Percentiles rank a stretch among this genome's conserved stretches.
phyloP scores from a whole-genome alignment of 257 asterid genomes.

The Galeopsis tetrahit region DNA sequence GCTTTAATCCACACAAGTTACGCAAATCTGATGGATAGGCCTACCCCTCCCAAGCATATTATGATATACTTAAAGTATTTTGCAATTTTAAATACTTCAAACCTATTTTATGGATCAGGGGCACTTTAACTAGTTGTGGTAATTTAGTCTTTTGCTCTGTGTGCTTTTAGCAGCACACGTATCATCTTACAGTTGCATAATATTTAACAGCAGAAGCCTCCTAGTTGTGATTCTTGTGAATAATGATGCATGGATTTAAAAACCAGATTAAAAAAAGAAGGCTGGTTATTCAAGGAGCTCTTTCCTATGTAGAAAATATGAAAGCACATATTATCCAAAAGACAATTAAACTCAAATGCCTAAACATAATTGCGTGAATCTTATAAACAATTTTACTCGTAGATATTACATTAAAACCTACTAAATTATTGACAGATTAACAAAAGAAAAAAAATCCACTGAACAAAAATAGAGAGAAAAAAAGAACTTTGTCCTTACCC shows the following conservation, averaged over 20 bases:
- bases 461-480: not conserved
- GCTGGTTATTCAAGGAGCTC: not conserved
- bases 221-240: not conserved
- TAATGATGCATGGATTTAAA: not conserved
- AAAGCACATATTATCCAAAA: not conserved
- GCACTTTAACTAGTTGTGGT: not conserved
- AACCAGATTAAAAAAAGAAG: too few species aligned
- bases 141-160: constrained; percentile 14
- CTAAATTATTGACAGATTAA: constrained; percentile 12
- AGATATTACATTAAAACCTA: not conserved
- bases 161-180: not conserved
- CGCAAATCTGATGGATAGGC: constrained; percentile 1
- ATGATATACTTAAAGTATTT: not conserved
- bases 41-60: constrained; percentile 20
- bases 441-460: not conserved
- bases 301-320: not conserved
- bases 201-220: not conserved
- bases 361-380: constrained; percentile 24
- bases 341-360: constrained; percentile 13
- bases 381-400: not conserved
- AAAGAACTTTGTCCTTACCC: constrained; percentile 50
- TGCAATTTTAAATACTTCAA: constrained; percentile 11
- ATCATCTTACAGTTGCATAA: constrained; percentile 13
- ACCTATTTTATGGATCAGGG: constrained; percentile 17
- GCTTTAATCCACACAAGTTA: constrained; percentile 21